A percentile compares a stretch with the other conserved stretches of the same genome.
These are phyloP conservation scores for Hamigera avellanea DNA, from an alignment of 495 filamentous ascomycete species.

Conservation along the genomic window DNA sequence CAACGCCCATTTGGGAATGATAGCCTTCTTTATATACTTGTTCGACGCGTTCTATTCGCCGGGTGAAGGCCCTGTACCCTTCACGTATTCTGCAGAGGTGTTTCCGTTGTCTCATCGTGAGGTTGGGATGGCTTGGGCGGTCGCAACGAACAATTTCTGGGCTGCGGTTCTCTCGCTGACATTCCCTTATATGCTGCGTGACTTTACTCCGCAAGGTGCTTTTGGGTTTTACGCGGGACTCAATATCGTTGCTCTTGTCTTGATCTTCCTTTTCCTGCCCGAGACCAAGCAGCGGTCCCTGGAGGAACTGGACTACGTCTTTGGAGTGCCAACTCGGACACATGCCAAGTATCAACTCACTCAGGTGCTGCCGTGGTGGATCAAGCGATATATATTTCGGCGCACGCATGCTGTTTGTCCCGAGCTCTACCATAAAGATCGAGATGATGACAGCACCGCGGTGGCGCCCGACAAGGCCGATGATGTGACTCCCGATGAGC, in stretches of 20 bases:
- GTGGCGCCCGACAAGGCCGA: too few relatives aligned
- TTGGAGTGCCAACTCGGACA: conserved; percentile 53
- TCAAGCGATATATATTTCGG: conserved; percentile 54
- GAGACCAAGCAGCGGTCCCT: conserved; percentile 73
- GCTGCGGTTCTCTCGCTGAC: conserved; percentile 61
- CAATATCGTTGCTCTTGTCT: conserved; percentile 54
- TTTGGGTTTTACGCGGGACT: conserved; percentile 44
- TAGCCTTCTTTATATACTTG: conserved; percentile 56
- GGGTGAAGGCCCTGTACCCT: conserved; percentile 61
- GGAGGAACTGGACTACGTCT: conserved; percentile 80
- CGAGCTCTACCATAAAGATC: too few relatives aligned
- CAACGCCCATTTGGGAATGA: conserved; percentile 35
- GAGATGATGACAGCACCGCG: too few relatives aligned
- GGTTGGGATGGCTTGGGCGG: conserved; percentile 66
- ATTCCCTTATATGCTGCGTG: conserved; percentile 53
- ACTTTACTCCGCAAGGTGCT: conserved; percentile 41
- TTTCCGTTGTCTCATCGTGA: conserved; percentile 67
- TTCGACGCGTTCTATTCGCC: conserved; percentile 60
- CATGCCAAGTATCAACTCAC: conserved; percentile 54
- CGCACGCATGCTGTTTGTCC: conserved; percentile 41
- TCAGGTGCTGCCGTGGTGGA: conserved; percentile 55
- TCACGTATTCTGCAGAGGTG: conserved; percentile 67
- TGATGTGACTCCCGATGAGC: too few relatives aligned
- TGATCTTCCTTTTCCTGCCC: conserved; percentile 66
- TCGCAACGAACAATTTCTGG: conserved; percentile 62